A percentile compares a stretch with the other conserved stretches of the same genome.
Evolutionary conservation across 192 early-diverging fungal genomes (phyloP).

Genomic region (Lunasporangiospora selenospora): DNA sequence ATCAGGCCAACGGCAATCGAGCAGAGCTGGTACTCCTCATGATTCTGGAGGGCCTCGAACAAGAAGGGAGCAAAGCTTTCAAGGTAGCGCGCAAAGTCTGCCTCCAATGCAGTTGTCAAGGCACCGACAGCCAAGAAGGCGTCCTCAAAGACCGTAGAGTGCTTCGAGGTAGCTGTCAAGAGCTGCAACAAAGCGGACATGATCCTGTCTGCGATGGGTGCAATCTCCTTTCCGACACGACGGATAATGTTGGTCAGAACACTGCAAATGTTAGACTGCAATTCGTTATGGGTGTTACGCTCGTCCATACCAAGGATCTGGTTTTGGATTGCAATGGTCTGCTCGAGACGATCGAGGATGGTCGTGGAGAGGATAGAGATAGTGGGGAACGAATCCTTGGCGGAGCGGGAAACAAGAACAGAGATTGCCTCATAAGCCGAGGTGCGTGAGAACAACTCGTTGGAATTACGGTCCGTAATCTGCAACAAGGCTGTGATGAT

Average conservation of each 20-base stretch:
- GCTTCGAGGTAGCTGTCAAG: conserved; percentile 72
- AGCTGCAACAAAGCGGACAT: conserved; percentile 90
- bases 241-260: conserved; percentile 89
- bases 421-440: conserved; percentile 96
- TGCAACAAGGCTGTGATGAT: conserved; percentile 78
- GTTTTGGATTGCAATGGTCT: conserved; percentile 69
- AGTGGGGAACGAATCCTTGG: conserved; percentile 77
- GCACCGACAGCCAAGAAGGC: conserved; percentile 92
- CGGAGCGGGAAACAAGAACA: conserved; percentile 72
- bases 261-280: conserved; percentile 93
- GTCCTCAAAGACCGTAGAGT: conserved; percentile 88
- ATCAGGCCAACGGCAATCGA: conserved; percentile 95
- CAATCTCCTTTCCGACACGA: conserved; percentile 75
- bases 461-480: conserved; percentile 73
- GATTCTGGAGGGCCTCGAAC: conserved; percentile 82
- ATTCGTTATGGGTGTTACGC: conserved; percentile 78
- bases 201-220: conserved; percentile 82
- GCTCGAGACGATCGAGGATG: conserved; percentile 82
- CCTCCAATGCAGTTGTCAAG: conserved; percentile 82
- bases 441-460: conserved; percentile 88
- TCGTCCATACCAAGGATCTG: conserved; percentile 89
- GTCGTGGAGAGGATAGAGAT: conserved; percentile 79
- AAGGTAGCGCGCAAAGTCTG: conserved; percentile 88
- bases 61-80: conserved; percentile 88
- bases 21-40: conserved; percentile 92